Base-by-base conservation (phyloP, 169 alveolate genomes). In the Plasmodium blacklocki region DNA sequence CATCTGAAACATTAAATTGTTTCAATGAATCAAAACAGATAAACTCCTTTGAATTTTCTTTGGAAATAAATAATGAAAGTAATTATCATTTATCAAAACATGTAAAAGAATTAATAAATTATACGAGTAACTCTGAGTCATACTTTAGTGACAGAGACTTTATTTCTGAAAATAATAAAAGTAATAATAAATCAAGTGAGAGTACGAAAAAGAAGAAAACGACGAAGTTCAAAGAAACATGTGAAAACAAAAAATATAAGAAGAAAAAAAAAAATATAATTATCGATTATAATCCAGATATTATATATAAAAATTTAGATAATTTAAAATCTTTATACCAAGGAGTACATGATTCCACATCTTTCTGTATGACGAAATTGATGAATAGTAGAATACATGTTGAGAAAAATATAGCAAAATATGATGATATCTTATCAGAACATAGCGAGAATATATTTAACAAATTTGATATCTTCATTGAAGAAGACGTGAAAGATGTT, bases 11-110 rank as follows among this genome's bases (percentile, higher is more conserved):
- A 11, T 12, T 43, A 7, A 58, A 19, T 62, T 6, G 11, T 39
- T 39, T 39, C 11, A 39, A 6, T 39, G 47, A 56, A 56, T 78
- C 89, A 29, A 58, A 67, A 71, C 50, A 78, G 26, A 50, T 70
- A 2, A n/a, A 78, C 8, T 64, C 89, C 14, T 78, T 15, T 32
- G 89, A 50, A 19, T 64, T 64, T 23, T 78, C 67, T 66, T 78
- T 78, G 32, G 71, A 78, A 64, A 64, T 78, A 66, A 29, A 54
- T 64, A 67, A 60, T 50, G 78, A 78, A 78, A 76, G 73, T 29
- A 78, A 78, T 50, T 70, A 64, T 32, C 78, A 78, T 43, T 60
- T 78, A 66, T 78, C 89, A n/a, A 76, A 78, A 47, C 89, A 78
- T 78, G 89, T 78, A 50, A 78, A 66, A 49, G 54, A 12, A 45